Evolutionary conservation across 352 stramenopile genomes (phyloP).

Genomic region (Phytophthora megakarya): DNA sequence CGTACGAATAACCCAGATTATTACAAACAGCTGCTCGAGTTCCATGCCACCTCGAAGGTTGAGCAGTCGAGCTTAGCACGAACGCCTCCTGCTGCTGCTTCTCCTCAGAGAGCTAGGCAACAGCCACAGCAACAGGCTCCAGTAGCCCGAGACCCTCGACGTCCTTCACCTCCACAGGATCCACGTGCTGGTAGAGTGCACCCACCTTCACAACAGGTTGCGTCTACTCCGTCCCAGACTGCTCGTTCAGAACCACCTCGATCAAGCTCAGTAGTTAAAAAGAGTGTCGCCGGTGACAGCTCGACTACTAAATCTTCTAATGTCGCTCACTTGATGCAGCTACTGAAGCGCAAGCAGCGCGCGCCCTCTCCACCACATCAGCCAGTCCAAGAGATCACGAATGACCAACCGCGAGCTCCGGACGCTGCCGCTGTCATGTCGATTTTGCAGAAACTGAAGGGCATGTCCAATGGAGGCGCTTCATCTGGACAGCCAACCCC

Average conservation of each 20-base stretch:
- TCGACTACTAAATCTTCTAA: slow-evolving; percentile 63
- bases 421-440: slow-evolving; percentile 83
- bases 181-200: slow-evolving; percentile 23
- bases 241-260: slow-evolving; percentile 23
- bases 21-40: slow-evolving; percentile 82
- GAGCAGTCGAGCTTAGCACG: slow-evolving; percentile 15
- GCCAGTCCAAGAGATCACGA: slow-evolving; percentile 57
- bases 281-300: slow-evolving; percentile 21
- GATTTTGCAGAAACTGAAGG: slow-evolving; percentile 85
- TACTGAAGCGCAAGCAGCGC: slow-evolving; percentile 77
- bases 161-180: slow-evolving; percentile 36
- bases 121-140: slow-evolving; percentile 21
- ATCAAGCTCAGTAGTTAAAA: slow-evolving; percentile 17
- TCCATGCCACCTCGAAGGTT: slow-evolving; percentile 49
- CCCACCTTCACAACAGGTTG: slow-evolving; percentile 10
- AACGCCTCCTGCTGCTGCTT: slow-evolving; percentile 11
- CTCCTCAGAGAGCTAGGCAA: slow-evolving; percentile 21
- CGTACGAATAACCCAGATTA: slow-evolving; percentile 85
- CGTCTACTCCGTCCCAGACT: slow-evolving; percentile 21
- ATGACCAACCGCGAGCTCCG: slow-evolving; percentile 55
- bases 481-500: slow-evolving; percentile 15
- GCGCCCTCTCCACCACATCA: slow-evolving; percentile 27
- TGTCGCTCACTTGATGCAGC: slow-evolving; percentile 80
- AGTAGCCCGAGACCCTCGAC: slow-evolving; percentile 35
- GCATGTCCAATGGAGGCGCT: slow-evolving; percentile 36